Evolutionary conservation across 2,329 filamentous ascomycete species (phyloP), one percentile per base, ranked within the genome.

Genomic region (Scortechinia acanthostroma): DNA sequence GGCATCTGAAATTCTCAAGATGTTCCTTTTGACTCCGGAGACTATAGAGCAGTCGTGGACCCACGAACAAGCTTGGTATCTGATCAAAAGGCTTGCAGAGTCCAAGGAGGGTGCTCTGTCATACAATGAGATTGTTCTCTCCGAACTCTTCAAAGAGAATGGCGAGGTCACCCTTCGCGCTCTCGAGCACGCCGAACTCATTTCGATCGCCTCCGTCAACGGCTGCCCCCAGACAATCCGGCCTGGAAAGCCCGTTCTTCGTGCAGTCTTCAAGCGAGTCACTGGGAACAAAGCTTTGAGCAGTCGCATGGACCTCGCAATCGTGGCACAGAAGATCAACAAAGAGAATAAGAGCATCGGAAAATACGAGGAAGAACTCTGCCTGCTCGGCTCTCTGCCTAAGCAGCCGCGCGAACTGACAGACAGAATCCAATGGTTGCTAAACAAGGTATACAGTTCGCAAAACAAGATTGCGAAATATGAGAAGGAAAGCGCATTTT

Each of bases 151-250:
- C 62, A 77, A 74, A 47, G 56, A 49, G 3, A 66, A 67, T 35
- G 77, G 78, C 42, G 80, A 85, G 50, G 62, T 64, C 2, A 72
- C 72, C 0, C 63, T 86, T 4, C 73, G 73, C 45, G 74, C 76
- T 0, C 70, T 86, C 3, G 80, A 84, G 52, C 80, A 85, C 57
- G 77, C 77, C 1, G 81, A 85, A 56, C 69, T 86, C 42, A 82
- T 86, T 50, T 66, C 73, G 21, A 74, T 86, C 43, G 65, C 70
- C 6, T 74, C 72, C 6, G 63, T 66, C 15, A 76, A 80, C 22
- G 80, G 81, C 0, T 72, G 78, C 2, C 80, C 81, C 0, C 71
- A 73, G 17, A 63, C 65, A 21, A 74, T 86, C 56, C 77, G 73
- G 48, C 76, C 81, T 0, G 81, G 79, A 6, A 79, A 77, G 51